phyloP scores from a whole-genome alignment of 129 eudicot species.

The Silybum marianum region DNA sequence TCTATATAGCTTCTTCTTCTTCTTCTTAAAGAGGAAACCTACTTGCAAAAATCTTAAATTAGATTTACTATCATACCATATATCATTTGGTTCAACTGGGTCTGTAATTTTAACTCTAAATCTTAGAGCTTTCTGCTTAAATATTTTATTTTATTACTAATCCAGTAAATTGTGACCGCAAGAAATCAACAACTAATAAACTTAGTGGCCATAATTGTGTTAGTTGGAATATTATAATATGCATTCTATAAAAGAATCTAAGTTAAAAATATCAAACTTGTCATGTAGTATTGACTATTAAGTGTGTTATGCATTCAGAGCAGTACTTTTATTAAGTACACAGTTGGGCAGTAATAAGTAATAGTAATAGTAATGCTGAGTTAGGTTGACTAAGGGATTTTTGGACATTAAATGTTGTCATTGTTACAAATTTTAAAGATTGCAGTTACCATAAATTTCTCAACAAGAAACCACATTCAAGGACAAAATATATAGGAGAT shows the following conservation, averaged over 20 bases:
- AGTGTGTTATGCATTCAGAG: neutral
- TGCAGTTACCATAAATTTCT: conserved; percentile 34
- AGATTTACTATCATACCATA: neutral
- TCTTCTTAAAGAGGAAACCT: conserved; percentile 9
- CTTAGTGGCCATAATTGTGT: no score
- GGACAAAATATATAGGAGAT: neutral
- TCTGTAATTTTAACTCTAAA: neutral
- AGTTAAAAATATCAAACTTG: neutral
- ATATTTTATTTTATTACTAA: neutral
- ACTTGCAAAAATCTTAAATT: conserved; percentile 5
- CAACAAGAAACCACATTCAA: conserved; percentile 34
- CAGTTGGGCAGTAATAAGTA: conserved; percentile 33
- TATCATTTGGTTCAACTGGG: neutral
- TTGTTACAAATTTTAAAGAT: conserved; percentile 19
- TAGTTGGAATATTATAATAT: neutral
- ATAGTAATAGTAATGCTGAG: neutral
- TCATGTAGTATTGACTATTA: neutral
- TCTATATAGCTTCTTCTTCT: conserved; percentile 7
- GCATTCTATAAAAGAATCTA: neutral
- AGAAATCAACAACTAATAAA: no score
- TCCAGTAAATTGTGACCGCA: no score
- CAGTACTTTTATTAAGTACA: neutral
- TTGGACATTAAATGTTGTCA: conserved; percentile 25
- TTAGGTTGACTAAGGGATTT: conserved; percentile 30
- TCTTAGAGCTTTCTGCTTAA: neutral